These are phyloP conservation scores for Thelonectria discophora DNA, from an alignment of 2,329 filamentous ascomycete species.

Conservation along the genomic window DNA sequence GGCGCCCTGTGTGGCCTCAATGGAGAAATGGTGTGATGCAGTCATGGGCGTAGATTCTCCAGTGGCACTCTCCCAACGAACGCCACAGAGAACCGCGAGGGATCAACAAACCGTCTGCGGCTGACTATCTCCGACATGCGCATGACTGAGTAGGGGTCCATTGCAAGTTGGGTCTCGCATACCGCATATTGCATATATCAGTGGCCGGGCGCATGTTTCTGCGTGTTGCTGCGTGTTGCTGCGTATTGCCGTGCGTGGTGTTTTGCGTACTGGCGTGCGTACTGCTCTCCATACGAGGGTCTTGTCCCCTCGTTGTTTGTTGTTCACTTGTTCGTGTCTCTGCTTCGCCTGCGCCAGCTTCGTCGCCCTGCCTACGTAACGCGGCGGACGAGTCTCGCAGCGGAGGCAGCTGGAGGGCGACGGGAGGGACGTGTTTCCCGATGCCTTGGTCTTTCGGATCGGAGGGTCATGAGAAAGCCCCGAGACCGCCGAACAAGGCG, in stretches of 20 bases:
- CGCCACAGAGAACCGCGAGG: neutral
- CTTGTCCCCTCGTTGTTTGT: neutral
- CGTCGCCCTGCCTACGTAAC: constrained; percentile 14
- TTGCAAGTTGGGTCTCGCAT: constrained; percentile 9
- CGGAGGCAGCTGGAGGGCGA: neutral
- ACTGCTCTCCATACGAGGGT: too few relatives aligned
- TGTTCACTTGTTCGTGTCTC: neutral
- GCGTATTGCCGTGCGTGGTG: neutral
- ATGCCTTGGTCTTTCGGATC: constrained; percentile 1
- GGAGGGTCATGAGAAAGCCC: constrained; percentile 9
- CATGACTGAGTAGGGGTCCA: constrained; percentile 1
- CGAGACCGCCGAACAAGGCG: constrained; percentile 15
- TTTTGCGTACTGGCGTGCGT: too few relatives aligned
- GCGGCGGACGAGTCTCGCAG: neutral
- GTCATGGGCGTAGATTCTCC: neutral
- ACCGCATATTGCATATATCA: neutral
- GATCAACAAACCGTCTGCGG: constrained; percentile 4
- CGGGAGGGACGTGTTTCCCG: neutral
- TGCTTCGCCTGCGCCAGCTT: neutral
- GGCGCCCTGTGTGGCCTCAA: constrained; percentile 1
- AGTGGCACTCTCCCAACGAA: neutral
- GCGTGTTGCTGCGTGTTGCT: neutral
- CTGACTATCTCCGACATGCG: neutral
- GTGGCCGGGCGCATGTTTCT: neutral
- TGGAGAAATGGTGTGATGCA: constrained; percentile 10